These are phyloP conservation scores for Phyllosticta ampelicida DNA, from an alignment of 2,329 filamentous ascomycete genomes.

Conservation along the genomic window DNA sequence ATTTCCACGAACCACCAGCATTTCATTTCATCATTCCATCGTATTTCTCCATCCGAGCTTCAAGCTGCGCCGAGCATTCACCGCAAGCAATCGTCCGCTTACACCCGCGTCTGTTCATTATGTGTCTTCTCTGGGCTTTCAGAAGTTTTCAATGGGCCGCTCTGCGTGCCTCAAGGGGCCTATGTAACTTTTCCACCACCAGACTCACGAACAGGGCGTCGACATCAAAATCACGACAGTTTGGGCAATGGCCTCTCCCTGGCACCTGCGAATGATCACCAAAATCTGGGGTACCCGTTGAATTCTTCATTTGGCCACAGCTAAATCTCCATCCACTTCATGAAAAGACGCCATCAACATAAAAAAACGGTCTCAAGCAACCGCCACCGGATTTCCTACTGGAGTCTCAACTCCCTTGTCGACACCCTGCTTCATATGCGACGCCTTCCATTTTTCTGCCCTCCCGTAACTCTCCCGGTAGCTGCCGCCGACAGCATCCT, in stretches of 20 bases:
- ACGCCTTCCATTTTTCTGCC: conserved; percentile 30
- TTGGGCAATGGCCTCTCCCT: background rate
- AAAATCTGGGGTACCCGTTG: background rate
- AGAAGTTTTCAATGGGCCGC: background rate
- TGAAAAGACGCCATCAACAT: background rate
- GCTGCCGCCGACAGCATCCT: conserved; percentile 30
- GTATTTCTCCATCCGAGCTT: background rate
- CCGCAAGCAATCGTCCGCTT: background rate
- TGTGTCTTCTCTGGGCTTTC: background rate
- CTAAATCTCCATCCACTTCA: background rate
- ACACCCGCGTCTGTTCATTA: background rate
- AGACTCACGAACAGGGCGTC: background rate
- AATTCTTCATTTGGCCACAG: background rate
- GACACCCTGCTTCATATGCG: conserved; percentile 1
- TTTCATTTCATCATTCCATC: background rate
- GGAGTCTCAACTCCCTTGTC: background rate
- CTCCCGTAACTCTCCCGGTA: conserved; percentile 35
- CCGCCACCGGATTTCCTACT: background rate
- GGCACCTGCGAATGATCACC: background rate
- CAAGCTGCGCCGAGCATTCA: background rate
- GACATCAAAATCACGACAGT: background rate
- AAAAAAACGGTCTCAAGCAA: conserved; percentile 1
- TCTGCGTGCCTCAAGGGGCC: background rate
- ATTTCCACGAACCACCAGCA: background rate
- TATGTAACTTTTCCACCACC: background rate